Percentiles rank a stretch among this genome's conserved stretches.
Conservation (phyloP, 2,329 filamentous ascomycete species). For the Scytalidium sp. region DNA sequence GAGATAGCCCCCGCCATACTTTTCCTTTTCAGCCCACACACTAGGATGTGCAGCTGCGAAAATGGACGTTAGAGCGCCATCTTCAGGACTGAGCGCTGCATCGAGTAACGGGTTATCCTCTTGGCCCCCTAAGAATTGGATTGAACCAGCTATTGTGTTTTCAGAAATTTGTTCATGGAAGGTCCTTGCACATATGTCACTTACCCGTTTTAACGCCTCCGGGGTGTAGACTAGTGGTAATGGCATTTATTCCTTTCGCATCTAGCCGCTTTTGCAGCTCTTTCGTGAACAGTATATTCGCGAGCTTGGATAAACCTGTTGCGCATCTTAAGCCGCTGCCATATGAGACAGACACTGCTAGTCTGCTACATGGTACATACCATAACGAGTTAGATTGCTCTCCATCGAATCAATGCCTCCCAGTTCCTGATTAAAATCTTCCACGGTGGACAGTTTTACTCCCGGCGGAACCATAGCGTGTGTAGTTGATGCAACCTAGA, state of each 20-base stretch:
- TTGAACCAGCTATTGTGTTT: too few relatives aligned
- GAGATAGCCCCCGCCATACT: neutral
- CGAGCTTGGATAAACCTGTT: neutral
- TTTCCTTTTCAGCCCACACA: neutral
- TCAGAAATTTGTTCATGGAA: neutral
- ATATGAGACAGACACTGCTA: neutral
- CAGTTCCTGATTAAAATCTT: neutral
- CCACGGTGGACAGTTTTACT: neutral
- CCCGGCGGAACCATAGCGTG: neutral
- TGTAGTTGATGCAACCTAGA: too few relatives aligned
- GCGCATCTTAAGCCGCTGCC: neutral
- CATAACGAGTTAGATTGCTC: neutral
- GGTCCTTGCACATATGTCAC: neutral
- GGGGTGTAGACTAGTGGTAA: neutral
- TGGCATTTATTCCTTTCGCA: neutral
- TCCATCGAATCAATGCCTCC: neutral
- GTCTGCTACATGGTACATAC: too few relatives aligned
- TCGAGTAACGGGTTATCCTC: too few relatives aligned
- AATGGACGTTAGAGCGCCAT: neutral
- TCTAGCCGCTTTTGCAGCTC: neutral
- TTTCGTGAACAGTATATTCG: neutral
- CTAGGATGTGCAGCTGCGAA: conserved; percentile 1
- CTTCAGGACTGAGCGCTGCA: neutral
- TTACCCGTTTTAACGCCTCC: neutral
- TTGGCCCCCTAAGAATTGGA: too few relatives aligned